Conservation (phyloP, 805 yeast genomes). For the Brettanomyces bruxellensis region DNA sequence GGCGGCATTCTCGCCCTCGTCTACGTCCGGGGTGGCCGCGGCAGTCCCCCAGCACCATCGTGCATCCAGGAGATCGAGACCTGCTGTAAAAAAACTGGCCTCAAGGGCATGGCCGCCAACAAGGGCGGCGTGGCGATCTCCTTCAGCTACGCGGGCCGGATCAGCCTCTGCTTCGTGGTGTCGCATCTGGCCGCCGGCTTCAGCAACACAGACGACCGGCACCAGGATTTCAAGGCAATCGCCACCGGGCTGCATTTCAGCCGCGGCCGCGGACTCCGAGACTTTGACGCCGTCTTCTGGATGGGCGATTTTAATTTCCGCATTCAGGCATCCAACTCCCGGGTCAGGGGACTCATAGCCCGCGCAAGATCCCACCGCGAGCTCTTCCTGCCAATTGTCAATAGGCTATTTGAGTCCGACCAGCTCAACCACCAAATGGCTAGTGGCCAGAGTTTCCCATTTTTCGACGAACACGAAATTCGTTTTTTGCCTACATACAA, state of each 20-base stretch:
- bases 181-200: slow-evolving; percentile 94
- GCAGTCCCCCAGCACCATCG: slow-evolving; percentile 32
- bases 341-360: slow-evolving; percentile 38
- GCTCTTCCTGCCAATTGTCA: slow-evolving; percentile 9
- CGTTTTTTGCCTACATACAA: slow-evolving; percentile 88
- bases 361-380: slow-evolving; percentile 1
- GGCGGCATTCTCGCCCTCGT: slow-evolving; percentile 77
- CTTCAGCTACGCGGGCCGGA: slow-evolving; percentile 40
- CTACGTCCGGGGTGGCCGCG: slow-evolving; percentile 36
- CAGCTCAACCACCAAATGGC: slow-evolving; percentile 74
- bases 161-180: slow-evolving; percentile 69
- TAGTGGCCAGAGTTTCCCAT: slow-evolving; percentile 69
- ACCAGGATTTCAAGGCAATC: slow-evolving; percentile 76
- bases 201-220: slow-evolving; percentile 72
- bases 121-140: slow-evolving; percentile 54
- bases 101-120: slow-evolving; percentile 77
- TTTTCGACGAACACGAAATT: slow-evolving; percentile 73
- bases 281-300: slow-evolving; percentile 82
- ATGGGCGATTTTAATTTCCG: slow-evolving; percentile 92
- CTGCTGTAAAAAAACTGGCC: slow-evolving; percentile 79
- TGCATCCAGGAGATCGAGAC: slow-evolving; percentile 58
- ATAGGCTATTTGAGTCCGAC: slow-evolving; percentile 53
- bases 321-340: slow-evolving; percentile 60
- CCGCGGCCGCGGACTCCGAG: slow-evolving; percentile 49
- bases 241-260: slow-evolving; percentile 59